These are phyloP conservation scores for Flueggea neowawraea DNA, from an alignment of 441 rosid species.

Conservation along the genomic window DNA sequence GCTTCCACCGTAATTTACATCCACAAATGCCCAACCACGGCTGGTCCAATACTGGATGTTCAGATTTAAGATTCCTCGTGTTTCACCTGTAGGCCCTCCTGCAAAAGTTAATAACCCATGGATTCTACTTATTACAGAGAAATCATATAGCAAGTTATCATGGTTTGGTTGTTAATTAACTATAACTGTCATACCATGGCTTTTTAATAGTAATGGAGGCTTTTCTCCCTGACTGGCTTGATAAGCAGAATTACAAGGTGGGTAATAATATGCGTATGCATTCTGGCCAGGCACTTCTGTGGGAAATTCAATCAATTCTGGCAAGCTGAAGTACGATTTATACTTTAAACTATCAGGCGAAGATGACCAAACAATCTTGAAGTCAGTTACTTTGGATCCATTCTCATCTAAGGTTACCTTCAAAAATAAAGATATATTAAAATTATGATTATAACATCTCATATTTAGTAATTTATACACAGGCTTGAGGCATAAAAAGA, in stretches of 20 bases:
- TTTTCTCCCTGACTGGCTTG: conserved; percentile 65
- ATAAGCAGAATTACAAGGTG: conserved; percentile 66
- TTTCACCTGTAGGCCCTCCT: conserved; percentile 89
- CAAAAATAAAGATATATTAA: conserved; percentile 11
- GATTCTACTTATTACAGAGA: too few species aligned
- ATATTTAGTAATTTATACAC: too few species aligned
- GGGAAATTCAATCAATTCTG: conserved; percentile 88
- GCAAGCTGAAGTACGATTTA: conserved; percentile 65
- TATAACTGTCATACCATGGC: conserved; percentile 58
- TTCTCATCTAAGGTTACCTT: conserved; percentile 67
- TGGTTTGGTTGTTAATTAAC: too few species aligned
- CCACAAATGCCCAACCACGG: conserved; percentile 94
- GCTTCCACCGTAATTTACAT: conserved; percentile 98
- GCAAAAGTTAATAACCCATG: conserved; percentile 5
- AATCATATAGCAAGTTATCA: too few species aligned
- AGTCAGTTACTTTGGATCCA: conserved; percentile 41
- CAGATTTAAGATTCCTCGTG: conserved; percentile 64
- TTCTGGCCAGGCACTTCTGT: conserved; percentile 76
- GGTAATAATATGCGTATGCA: conserved; percentile 89
- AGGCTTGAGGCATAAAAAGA: conserved; percentile 2
- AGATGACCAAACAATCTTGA: conserved; percentile 78
- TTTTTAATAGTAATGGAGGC: conserved; percentile 80
- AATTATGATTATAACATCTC: too few species aligned
- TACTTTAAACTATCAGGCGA: conserved; percentile 68
- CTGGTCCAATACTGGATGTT: conserved; percentile 94